phyloP scores from a whole-genome alignment of 2,329 filamentous ascomycete species.

The Pseudocercospora macadamiae region DNA sequence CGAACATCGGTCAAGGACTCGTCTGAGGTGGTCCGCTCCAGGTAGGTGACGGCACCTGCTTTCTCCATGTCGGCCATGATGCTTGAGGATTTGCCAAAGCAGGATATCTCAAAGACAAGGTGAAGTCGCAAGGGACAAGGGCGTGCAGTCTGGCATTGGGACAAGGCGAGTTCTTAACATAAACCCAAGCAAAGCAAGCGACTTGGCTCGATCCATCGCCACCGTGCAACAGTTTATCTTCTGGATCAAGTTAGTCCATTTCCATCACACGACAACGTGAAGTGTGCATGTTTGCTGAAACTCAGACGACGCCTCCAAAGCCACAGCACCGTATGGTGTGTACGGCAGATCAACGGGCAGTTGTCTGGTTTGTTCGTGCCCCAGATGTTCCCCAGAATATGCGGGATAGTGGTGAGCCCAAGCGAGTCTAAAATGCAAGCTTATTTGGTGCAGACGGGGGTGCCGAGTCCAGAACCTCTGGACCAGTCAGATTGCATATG shows the following conservation, averaged over 20 bases:
- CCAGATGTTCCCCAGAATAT: neutral
- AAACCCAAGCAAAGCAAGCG: neutral
- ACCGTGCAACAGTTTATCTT: no score
- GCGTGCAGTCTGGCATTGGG: neutral
- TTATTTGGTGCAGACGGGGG: neutral
- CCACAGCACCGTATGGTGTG: neutral
- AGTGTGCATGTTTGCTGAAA: neutral
- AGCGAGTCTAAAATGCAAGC: neutral
- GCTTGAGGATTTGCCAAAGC: no score
- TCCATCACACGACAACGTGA: neutral
- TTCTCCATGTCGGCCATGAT: slow-evolving; percentile 31
- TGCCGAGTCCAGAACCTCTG: neutral
- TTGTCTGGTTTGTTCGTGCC: neutral
- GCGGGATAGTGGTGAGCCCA: neutral
- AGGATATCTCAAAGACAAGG: no score
- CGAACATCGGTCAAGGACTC: slow-evolving; percentile 30
- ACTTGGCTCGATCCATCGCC: neutral
- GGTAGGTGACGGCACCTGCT: slow-evolving; percentile 17
- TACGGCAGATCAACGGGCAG: neutral
- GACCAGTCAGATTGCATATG: neutral
- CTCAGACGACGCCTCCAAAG: neutral
- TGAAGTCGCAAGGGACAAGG: no score
- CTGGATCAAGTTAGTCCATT: neutral
- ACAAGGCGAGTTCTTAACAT: neutral
- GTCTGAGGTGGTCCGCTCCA: slow-evolving; percentile 35